Conservation (phyloP, 371 early-diverging fungal genomes). For the Rozella allomycis region DNA sequence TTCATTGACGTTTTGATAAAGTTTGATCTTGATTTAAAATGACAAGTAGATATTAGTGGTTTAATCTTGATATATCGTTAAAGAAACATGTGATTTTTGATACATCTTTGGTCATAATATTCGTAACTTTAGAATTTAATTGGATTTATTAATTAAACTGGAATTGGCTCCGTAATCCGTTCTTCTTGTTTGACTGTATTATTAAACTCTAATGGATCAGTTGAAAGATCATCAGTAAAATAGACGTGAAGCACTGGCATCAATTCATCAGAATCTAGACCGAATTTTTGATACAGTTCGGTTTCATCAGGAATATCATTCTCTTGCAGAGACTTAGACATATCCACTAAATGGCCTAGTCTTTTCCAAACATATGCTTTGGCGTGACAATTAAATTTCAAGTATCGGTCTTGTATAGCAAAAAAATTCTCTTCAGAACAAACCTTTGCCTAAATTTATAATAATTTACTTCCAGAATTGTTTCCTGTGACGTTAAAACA, state of each 20-base stretch:
- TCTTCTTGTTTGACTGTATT: too few species aligned
- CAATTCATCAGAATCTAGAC: conserved; percentile 23
- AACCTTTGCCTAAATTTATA: conserved; percentile 9
- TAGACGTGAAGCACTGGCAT: conserved; percentile 26
- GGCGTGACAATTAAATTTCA: conserved; percentile 20
- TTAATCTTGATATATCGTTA: too few species aligned
- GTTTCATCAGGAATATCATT: conserved; percentile 24
- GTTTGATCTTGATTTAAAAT: too few species aligned
- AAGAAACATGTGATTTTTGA: too few species aligned
- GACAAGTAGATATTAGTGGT: too few species aligned
- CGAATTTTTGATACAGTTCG: conserved; percentile 12
- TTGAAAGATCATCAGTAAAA: conserved; percentile 15
- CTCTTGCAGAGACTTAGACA: conserved; percentile 19
- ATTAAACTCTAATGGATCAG: too few species aligned
- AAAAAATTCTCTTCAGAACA: conserved; percentile 22
- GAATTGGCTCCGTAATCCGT: too few species aligned
- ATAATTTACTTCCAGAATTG: conserved; percentile 14
- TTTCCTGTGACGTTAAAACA: conserved; percentile 24
- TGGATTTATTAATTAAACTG: too few species aligned
- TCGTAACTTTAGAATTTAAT: too few species aligned
- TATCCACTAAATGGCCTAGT: conserved; percentile 20
- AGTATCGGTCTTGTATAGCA: conserved; percentile 25
- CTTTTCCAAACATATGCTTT: conserved; percentile 36
- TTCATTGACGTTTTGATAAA: too few species aligned
- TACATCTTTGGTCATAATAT: too few species aligned